phyloP scores from a whole-genome alignment of 2,329 filamentous ascomycete genomes.

The Ophiocordyceps robertsii region DNA sequence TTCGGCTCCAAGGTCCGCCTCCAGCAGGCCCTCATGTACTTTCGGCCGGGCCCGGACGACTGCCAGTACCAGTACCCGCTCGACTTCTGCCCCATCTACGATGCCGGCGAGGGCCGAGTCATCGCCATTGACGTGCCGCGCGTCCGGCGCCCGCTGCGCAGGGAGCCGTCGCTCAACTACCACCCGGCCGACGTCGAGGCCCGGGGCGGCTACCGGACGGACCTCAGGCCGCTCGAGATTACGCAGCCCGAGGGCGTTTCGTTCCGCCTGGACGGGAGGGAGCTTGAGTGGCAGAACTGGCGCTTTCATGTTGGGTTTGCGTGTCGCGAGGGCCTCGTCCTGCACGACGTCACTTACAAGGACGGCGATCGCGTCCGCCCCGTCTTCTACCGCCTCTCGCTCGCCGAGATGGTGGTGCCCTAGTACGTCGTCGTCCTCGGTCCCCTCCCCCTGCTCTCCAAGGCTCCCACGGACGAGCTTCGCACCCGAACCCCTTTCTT shows the following conservation, averaged over 20 bases:
- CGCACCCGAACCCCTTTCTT: no score
- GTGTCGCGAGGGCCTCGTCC: no score
- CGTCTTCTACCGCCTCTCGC: slow-evolving; percentile 77
- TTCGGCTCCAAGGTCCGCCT: slow-evolving; percentile 67
- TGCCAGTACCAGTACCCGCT: slow-evolving; percentile 84
- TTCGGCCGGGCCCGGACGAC: slow-evolving; percentile 71
- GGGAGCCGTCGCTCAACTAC: slow-evolving; percentile 36
- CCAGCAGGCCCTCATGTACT: slow-evolving; percentile 94
- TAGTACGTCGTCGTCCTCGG: slow-evolving; percentile 31
- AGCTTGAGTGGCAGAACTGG: no score
- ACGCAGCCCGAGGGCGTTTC: no score
- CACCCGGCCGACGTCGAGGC: no score
- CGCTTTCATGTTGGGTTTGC: no score
- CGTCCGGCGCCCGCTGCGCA: no score
- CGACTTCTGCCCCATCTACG: slow-evolving; percentile 89
- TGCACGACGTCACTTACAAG: no score
- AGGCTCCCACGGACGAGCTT: no score
- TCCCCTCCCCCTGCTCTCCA: not conserved
- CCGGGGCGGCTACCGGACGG: slow-evolving; percentile 22
- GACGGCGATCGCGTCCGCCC: slow-evolving; percentile 46
- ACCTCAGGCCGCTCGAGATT: no score
- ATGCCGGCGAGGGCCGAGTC: slow-evolving; percentile 18
- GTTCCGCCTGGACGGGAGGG: no score
- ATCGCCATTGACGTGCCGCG: slow-evolving; percentile 22
- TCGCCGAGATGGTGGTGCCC: slow-evolving; percentile 89